A percentile compares a stretch with the other conserved stretches of the same genome.
Conservation (phyloP, 1,284 basidiomycete genomes). For the Apiotrichum porosum region DNA sequence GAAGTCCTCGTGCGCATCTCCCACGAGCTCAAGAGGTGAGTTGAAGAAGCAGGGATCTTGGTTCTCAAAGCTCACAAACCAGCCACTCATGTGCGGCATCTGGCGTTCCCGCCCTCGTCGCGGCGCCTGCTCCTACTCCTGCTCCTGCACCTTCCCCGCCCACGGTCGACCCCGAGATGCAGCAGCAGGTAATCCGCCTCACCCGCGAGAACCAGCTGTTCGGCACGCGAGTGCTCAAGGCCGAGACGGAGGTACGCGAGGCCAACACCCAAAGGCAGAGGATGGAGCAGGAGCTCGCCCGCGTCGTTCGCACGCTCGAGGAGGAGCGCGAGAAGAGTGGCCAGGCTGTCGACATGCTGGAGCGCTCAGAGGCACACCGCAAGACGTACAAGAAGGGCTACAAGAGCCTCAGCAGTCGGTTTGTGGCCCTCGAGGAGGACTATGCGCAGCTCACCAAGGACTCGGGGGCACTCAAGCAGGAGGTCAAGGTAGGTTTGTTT, state of each 20-base stretch:
- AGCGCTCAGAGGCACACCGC: too few relatives aligned
- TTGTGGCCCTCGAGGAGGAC: slow-evolving; percentile 32
- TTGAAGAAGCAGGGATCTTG: background rate
- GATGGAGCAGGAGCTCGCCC: too few relatives aligned
- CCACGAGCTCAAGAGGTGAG: slow-evolving; percentile 1
- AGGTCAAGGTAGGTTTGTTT: too few relatives aligned
- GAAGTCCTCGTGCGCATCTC: slow-evolving; percentile 1
- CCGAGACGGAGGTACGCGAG: background rate
- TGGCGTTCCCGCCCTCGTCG: background rate
- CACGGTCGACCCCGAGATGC: background rate
- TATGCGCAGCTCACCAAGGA: slow-evolving; percentile 3
- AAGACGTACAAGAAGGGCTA: too few relatives aligned
- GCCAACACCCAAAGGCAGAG: too few relatives aligned
- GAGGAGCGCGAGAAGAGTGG: too few relatives aligned
- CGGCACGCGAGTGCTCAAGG: background rate
- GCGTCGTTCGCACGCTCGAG: too few relatives aligned
- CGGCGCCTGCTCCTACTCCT: background rate
- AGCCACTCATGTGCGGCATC: slow-evolving; percentile 4
- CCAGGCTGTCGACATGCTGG: too few relatives aligned
- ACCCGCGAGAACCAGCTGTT: slow-evolving; percentile 1
- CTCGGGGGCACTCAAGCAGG: background rate
- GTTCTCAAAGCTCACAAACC: background rate
- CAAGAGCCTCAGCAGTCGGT: background rate
- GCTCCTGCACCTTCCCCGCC: too few relatives aligned
- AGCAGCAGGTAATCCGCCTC: background rate